Base-by-base conservation (phyloP, 2,329 filamentous ascomycete species). In the Phymatotrichopsis omnivora region DNA sequence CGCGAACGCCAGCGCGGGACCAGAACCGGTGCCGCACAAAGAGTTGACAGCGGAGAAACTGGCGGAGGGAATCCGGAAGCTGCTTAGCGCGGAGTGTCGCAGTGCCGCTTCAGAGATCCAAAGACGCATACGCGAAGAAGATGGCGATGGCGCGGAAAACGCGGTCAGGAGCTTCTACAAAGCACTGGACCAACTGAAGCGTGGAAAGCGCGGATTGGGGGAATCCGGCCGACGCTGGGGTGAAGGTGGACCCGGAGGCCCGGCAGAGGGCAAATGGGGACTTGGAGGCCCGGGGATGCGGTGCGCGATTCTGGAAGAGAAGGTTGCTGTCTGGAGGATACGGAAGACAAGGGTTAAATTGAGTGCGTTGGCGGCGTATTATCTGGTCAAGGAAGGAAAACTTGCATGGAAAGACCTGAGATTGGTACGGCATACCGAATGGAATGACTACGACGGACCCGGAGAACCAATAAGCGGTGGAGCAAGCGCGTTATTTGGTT, bases 381-480 rank as follows among this genome's bases (percentile, higher is more conserved):
- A 82, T 2, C 63, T 82, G 2, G 73, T 81, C 3, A 68, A 73
- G 25, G 69, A 68, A 51, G 76, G 75, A n/a, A 69, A 73, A 51
- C 58, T 82, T 17, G 68, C 69, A 20, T 82, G 78, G 73, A 74
- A 71, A 45, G 72, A 75, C 49, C 62, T 85, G 32, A 69, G 74
- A 7, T 67, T 84, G 1, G 58, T 82, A 7, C 68, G 81, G 7
- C 78, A 82, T 56, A 74, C 72, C 39, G 79, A 83, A 56, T 85
- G 80, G 78, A 82, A 83, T 54, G 80, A 85, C 56, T 85, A 84
- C 56, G 78, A 82, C 54, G 82, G 82, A 0, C 80, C 80, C 0
- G 80, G 80, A 0, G 81, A 85, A 58, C 81, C 81, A 0, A 65
- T 85, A 10, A 82, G 79, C 0, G 81, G 80, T 3, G 65, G 74